Evolutionary conservation across 768 basidiomycete genomes (phyloP).

Genomic region (Leucocoprinus sp.): DNA sequence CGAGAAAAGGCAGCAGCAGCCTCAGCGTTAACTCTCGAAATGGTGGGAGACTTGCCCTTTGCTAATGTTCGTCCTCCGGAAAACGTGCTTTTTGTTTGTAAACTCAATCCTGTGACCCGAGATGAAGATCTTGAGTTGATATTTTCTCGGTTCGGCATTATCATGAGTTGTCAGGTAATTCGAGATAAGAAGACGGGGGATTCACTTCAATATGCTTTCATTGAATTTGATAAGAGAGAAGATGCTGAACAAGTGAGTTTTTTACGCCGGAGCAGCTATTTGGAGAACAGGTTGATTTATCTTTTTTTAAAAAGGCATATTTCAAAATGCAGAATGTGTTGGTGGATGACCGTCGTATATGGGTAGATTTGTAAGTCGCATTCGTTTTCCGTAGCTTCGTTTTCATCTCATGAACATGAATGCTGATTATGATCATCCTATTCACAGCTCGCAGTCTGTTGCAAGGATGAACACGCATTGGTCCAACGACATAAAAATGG

Average conservation of each 20-base stretch:
- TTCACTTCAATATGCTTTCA: constrained; percentile 95
- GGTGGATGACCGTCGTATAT: constrained; percentile 94
- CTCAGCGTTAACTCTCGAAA: constrained; percentile 93
- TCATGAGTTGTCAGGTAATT: constrained; percentile 97
- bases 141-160: constrained; percentile 89
- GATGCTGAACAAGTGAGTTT: constrained; percentile 82
- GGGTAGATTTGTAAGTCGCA: constrained; percentile 88
- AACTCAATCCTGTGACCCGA: constrained; percentile 89
- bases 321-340: constrained; percentile 99
- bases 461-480: constrained; percentile 74
- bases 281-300: no score
- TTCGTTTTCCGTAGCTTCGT: neutral
- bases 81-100: constrained; percentile 98
- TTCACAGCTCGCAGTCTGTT: constrained; percentile 83
- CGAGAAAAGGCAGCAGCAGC: constrained; percentile 88
- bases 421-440: constrained; percentile 14
- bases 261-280: no score
- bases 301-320: no score
- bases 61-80: constrained; percentile 97
- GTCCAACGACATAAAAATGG: constrained; percentile 68
- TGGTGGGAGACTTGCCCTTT: constrained; percentile 98
- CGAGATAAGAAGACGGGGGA: constrained; percentile 94
- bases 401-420: neutral
- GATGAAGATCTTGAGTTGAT: constrained; percentile 97
- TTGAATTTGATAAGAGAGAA: constrained; percentile 92